Base-by-base conservation (phyloP, 805 yeast species). In the Metahyphopichia silvanorum region DNA sequence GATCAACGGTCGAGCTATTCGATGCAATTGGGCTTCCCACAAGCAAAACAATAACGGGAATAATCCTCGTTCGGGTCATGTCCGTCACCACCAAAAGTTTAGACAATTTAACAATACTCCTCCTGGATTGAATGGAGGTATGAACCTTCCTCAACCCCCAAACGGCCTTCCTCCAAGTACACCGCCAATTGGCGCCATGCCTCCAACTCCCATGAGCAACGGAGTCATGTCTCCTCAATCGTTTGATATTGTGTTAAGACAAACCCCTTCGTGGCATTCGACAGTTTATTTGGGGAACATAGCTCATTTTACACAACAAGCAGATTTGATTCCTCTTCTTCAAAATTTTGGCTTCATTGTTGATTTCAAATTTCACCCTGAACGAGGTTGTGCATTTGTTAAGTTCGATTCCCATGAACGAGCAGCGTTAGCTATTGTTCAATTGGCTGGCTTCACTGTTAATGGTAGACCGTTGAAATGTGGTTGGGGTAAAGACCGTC, bases 11-110 rank as follows among this genome's bases (percentile, higher is more conserved):
- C 71, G 95, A 51, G 75, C 84, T 22, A 76, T 88, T 40, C 74
- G 95, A 53, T 76, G 87, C 50, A 87, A 86, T 57, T 86, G 95
- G 94, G 96, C 96, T 25, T 74, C 84, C 26, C 88, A 82, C 51
- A 79, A 78, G 51, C 78, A 74, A 44, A 41, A 46, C 27, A 43
- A 43, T 36, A 39, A 34, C 42, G 38, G 37, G 32, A 33, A 38
- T 16, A 25, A 37, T 27, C 32, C 31, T 19, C 43, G 46, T 25
- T 36, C 36, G 29, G 31, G 34, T 29, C n/a, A n/a, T n/a, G n/a
- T n/a, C n/a, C 32, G 36, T 29, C 45, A 37, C 27, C 25, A 40
- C 16, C 33, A 31, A 13, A 33, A 25, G 15, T 39, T 29, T 24
- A 38, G 52, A 37, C 46, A 33, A 28, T 46, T 31, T 39, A 45